These are phyloP conservation scores for Skeletonema grethae DNA, from an alignment of 108 stramenopile genomes.

Conservation along the genomic window DNA sequence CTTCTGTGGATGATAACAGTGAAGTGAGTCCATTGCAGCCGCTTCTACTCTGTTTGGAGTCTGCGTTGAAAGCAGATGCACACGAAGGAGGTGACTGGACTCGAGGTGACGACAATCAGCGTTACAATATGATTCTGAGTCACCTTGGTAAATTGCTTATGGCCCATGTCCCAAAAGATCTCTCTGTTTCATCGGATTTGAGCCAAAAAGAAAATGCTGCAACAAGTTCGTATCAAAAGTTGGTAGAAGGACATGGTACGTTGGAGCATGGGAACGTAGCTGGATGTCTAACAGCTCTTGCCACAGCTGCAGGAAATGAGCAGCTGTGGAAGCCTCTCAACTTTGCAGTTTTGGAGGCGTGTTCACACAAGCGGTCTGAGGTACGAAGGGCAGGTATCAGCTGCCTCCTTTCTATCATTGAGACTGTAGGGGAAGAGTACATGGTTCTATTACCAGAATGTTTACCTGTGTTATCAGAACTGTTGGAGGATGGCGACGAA, in stretches of 20 bases:
- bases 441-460: slow-evolving; percentile 92
- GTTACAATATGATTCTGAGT: slow-evolving; percentile 66
- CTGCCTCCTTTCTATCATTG: slow-evolving; percentile 75
- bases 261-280: slow-evolving; percentile 71
- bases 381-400: slow-evolving; percentile 82
- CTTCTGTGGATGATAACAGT: slow-evolving; percentile 16
- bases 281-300: slow-evolving; percentile 74
- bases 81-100: slow-evolving; percentile 87
- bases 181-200: slow-evolving; percentile 35
- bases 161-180: slow-evolving; percentile 53
- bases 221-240: slow-evolving; percentile 50
- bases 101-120: slow-evolving; percentile 71
- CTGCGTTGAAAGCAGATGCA: slow-evolving; percentile 79
- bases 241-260: slow-evolving; percentile 63
- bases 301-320: slow-evolving; percentile 85
- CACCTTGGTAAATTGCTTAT: slow-evolving; percentile 75
- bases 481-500: slow-evolving; percentile 85
- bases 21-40: slow-evolving; percentile 51
- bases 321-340: slow-evolving; percentile 92
- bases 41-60: slow-evolving; percentile 73
- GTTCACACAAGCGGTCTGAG: slow-evolving; percentile 62
- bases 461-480: slow-evolving; percentile 84
- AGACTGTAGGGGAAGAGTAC: slow-evolving; percentile 89
- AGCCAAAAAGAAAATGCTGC: slow-evolving; percentile 5
- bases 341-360: slow-evolving; percentile 80